Percentiles rank a stretch among this genome's conserved stretches.
These are phyloP conservation scores for Solanum piurae DNA, from an alignment of 257 asterid genomes.

Conservation along the genomic window DNA sequence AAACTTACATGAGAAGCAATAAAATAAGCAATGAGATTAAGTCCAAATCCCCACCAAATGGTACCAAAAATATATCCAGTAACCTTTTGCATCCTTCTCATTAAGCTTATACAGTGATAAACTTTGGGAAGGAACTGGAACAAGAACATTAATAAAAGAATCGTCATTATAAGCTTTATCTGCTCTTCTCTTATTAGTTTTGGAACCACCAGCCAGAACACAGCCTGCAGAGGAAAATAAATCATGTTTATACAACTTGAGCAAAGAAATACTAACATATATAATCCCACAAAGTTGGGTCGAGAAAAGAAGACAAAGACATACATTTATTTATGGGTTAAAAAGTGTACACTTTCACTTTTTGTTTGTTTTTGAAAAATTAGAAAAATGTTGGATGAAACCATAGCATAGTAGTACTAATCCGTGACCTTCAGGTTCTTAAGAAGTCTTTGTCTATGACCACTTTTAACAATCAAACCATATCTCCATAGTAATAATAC, in stretches of 20 bases:
- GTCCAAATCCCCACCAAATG: constrained; percentile 98
- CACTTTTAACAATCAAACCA: neutral
- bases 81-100: constrained; percentile 87
- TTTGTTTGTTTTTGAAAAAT: too few relatives aligned
- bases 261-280: neutral
- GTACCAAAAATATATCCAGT: constrained; percentile 91
- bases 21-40: constrained; percentile 88
- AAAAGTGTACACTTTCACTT: neutral
- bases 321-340: neutral
- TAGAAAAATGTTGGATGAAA: neutral
- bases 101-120: constrained; percentile 61
- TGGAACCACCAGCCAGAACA: constrained; percentile 83
- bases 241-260: neutral
- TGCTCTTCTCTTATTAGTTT: constrained; percentile 51
- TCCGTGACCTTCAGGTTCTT: neutral
- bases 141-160: constrained; percentile 63
- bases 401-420: neutral
- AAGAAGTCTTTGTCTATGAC: neutral
- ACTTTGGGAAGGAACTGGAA: constrained; percentile 87
- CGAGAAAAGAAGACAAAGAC: neutral
- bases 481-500: neutral
- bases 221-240: constrained; percentile 29
- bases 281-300: neutral
- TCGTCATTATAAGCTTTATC: constrained; percentile 54
- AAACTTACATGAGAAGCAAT: constrained; percentile 86